Conservation (phyloP, 1,284 basidiomycete genomes). For the Leccinum cinnamomeum region DNA sequence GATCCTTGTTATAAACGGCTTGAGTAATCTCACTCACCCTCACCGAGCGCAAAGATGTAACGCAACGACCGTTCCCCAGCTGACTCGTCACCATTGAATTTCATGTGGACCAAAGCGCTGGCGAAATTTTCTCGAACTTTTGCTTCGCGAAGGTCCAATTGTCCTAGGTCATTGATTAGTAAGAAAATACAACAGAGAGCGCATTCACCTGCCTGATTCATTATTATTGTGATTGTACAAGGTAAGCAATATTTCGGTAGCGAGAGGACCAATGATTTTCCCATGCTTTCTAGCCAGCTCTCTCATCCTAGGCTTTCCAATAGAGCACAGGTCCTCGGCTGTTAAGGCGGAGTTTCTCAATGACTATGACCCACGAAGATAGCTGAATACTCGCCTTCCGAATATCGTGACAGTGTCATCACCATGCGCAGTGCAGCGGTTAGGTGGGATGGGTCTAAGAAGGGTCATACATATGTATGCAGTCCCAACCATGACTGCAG, state of each 20-base stretch:
- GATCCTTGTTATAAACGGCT: neutral
- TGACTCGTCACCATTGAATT: neutral
- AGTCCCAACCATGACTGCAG: neutral
- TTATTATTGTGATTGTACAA: slow-evolving; percentile 7
- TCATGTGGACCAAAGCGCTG: slow-evolving; percentile 11
- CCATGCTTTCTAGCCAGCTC: slow-evolving; percentile 15
- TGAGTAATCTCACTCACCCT: slow-evolving; percentile 8
- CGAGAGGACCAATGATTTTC: slow-evolving; percentile 19
- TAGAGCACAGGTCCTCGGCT: slow-evolving; percentile 9
- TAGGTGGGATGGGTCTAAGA: slow-evolving; percentile 12
- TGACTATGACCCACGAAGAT: neutral
- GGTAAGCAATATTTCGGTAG: slow-evolving; percentile 21
- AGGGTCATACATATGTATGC: neutral
- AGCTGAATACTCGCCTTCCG: slow-evolving; percentile 9
- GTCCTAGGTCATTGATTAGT: slow-evolving; percentile 4
- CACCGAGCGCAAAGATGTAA: slow-evolving; percentile 18
- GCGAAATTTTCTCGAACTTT: slow-evolving; percentile 22
- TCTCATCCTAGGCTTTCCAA: slow-evolving; percentile 11
- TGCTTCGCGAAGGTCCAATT: slow-evolving; percentile 5
- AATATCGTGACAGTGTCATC: slow-evolving; percentile 10
- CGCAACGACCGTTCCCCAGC: slow-evolving; percentile 1
- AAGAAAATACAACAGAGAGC: neutral
- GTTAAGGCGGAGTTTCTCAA: neutral
- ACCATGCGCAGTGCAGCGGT: slow-evolving; percentile 22
- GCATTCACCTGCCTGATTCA: neutral